phyloP scores from a whole-genome alignment of 805 yeast species.

The Teunomyces barrocoloradensis region DNA sequence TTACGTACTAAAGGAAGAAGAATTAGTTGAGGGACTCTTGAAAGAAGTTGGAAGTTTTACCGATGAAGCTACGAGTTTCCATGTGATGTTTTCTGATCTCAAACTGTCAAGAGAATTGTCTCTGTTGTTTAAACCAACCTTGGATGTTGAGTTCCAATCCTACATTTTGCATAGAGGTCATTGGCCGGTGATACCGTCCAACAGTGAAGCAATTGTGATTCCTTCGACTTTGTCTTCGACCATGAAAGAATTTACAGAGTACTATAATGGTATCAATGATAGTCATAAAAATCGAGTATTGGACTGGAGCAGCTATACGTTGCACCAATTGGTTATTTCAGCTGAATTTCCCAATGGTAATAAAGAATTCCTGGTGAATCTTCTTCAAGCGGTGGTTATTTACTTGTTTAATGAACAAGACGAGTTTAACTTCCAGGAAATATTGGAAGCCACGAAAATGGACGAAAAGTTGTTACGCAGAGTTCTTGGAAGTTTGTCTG shows the following conservation, averaged over 20 bases:
- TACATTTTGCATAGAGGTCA: slow-evolving; percentile 32
- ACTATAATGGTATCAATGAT: slow-evolving; percentile 19
- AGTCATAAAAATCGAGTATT: slow-evolving; percentile 24
- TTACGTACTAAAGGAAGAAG: slow-evolving; percentile 18
- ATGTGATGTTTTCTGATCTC: slow-evolving; percentile 36
- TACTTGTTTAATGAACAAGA: slow-evolving; percentile 34
- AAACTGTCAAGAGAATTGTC: slow-evolving; percentile 14
- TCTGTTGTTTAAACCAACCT: background rate
- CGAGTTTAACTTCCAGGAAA: slow-evolving; percentile 15
- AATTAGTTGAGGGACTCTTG: slow-evolving; percentile 21
- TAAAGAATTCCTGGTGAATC: slow-evolving; percentile 36
- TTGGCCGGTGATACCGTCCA: slow-evolving; percentile 41
- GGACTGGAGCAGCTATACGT: slow-evolving; percentile 41
- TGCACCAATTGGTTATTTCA: slow-evolving; percentile 39
- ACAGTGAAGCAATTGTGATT: slow-evolving; percentile 17
- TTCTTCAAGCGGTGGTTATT: slow-evolving; percentile 44
- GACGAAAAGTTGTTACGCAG: slow-evolving; percentile 26
- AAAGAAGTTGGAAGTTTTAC: slow-evolving; percentile 29
- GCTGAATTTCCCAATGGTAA: slow-evolving; percentile 29
- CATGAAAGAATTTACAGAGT: slow-evolving; percentile 19
- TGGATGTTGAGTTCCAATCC: slow-evolving; percentile 25
- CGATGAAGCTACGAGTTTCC: slow-evolving; percentile 26
- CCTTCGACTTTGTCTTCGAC: slow-evolving; percentile 20
- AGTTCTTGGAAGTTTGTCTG: slow-evolving; percentile 29
- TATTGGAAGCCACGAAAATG: slow-evolving; percentile 30